These are phyloP conservation scores for Fusarium virguliforme DNA, from an alignment of 2,329 filamentous ascomycete species.

Conservation along the genomic window DNA sequence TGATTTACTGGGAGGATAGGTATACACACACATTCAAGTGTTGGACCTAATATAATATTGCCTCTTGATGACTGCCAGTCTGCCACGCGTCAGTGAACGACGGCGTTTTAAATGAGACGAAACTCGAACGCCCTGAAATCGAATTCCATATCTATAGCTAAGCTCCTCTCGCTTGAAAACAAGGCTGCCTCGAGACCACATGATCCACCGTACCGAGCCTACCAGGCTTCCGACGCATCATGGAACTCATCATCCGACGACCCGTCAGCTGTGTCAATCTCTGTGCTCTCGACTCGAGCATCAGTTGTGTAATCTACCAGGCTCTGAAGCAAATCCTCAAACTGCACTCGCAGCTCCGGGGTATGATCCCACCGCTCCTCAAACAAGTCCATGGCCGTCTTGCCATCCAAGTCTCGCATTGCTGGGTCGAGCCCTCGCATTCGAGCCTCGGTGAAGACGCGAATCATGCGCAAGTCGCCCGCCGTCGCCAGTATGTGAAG, in stretches of 20 bases:
- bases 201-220: background rate
- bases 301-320: background rate
- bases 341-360: background rate
- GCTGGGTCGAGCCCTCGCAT: constrained; percentile 7
- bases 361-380: constrained; percentile 9
- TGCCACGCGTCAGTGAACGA: too few species aligned
- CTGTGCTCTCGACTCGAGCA: background rate
- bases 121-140: too few species aligned
- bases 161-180: background rate
- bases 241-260: background rate
- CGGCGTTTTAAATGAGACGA: too few species aligned
- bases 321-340: background rate
- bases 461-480: constrained; percentile 8
- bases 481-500: constrained; percentile 4
- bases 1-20: too few species aligned
- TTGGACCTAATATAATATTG: too few species aligned
- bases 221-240: background rate
- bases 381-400: constrained; percentile 12
- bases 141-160: background rate
- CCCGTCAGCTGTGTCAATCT: background rate
- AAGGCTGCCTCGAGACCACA: background rate
- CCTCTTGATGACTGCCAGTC: too few species aligned
- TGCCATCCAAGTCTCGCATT: constrained; percentile 14
- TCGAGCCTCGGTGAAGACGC: constrained; percentile 8
- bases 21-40: too few species aligned